Evolutionary conservation across 108 stramenopile species (phyloP).

Genomic region (Skeletonema potamos): DNA sequence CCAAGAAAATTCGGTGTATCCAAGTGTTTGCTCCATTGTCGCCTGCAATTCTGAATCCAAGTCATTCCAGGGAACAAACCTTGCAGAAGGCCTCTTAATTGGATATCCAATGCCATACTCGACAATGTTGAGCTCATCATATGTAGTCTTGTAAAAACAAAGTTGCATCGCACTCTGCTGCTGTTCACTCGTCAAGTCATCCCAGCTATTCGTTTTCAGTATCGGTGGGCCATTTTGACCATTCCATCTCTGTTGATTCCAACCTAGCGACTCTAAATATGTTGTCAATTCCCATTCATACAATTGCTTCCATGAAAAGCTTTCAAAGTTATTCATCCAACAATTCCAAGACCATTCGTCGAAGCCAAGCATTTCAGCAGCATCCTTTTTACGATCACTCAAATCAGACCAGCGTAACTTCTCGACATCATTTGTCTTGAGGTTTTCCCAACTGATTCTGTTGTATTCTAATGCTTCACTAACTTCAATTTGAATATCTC

Average conservation of each 20-base stretch:
- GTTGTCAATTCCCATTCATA: conserved; percentile 11
- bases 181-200: conserved; percentile 8
- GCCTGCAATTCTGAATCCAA: conserved; percentile 10
- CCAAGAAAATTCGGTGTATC: conserved; percentile 34
- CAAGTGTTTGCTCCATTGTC: conserved; percentile 2
- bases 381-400: conserved; percentile 6
- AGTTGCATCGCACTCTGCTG: conserved; percentile 1
- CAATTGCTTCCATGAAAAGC: conserved; percentile 21
- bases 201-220: background rate
- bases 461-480: conserved; percentile 11
- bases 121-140: conserved; percentile 16
- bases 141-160: conserved; percentile 16
- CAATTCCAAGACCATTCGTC: conserved; percentile 24
- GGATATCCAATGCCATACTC: conserved; percentile 12
- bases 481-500: background rate
- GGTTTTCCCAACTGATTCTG: conserved; percentile 16
- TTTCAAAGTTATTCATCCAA: conserved; percentile 22
- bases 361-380: conserved; percentile 10
- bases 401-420: conserved; percentile 11
- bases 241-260: conserved; percentile 16
- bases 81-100: conserved; percentile 19
- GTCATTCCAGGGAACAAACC: conserved; percentile 26
- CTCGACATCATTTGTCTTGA: conserved; percentile 14
- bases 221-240: conserved; percentile 6
- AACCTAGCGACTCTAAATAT: conserved; percentile 8